Conservation (phyloP, 164 flowering plant species). For the Nymphaea thermarum region DNA sequence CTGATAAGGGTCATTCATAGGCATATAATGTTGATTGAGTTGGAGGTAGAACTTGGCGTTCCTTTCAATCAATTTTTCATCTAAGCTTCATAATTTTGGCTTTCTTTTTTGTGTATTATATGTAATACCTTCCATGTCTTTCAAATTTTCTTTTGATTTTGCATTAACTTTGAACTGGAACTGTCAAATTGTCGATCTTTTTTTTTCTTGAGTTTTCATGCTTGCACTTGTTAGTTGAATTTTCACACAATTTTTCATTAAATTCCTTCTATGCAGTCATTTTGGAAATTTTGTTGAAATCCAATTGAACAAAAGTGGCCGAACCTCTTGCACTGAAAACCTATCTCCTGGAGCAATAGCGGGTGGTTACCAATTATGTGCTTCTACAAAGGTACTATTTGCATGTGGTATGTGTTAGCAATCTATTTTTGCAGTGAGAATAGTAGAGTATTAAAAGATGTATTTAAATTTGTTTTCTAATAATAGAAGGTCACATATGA, state of each 20-base stretch:
- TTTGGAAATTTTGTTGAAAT: slow-evolving; percentile 98
- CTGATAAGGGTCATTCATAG: no score
- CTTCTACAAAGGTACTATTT: slow-evolving; percentile 64
- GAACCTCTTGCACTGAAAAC: slow-evolving; percentile 96
- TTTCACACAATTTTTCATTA: background rate
- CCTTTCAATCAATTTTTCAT: background rate
- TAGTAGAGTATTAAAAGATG: no score
- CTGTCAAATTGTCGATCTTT: no score
- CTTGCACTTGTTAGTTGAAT: background rate
- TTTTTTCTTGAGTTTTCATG: background rate
- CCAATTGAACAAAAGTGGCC: slow-evolving; percentile 84
- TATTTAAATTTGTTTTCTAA: no score
- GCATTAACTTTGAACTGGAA: no score
- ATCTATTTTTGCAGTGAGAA: no score
- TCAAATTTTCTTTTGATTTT: no score
- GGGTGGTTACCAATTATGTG: slow-evolving; percentile 98
- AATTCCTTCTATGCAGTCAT: slow-evolving; percentile 45
- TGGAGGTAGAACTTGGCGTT: background rate
- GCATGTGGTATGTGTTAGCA: background rate
- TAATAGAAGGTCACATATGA: no score
- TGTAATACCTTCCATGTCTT: no score
- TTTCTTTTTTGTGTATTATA: no score
- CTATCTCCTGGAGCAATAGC: slow-evolving; percentile 85
- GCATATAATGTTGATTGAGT: no score
- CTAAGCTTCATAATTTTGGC: background rate